Percentiles rank a stretch among this genome's conserved stretches.
These are phyloP conservation scores for Aphanomyces stellatus DNA, from an alignment of 352 stramenopile genomes.

Conservation along the genomic window DNA sequence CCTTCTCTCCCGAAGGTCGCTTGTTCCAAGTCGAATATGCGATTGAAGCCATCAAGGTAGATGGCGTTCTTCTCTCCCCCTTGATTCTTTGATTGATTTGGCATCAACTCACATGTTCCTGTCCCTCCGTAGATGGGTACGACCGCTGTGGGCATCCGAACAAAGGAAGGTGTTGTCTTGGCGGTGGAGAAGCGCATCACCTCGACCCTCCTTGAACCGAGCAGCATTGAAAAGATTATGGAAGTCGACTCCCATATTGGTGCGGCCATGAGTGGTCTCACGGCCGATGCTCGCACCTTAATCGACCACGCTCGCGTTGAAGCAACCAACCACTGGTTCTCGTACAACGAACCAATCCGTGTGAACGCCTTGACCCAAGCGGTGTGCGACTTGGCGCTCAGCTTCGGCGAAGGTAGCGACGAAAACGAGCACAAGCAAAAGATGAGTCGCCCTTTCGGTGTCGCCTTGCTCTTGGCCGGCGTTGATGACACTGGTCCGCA, in stretches of 20 bases:
- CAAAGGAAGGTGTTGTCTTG: conserved; percentile 95
- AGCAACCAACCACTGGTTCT: conserved; percentile 98
- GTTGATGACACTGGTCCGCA: conserved; percentile 91
- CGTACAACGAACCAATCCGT: conserved; percentile 96
- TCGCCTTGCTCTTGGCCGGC: conserved; percentile 96
- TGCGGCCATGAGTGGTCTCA: conserved; percentile 97
- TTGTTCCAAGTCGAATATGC: conserved; percentile 99
- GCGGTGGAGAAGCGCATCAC: conserved; percentile 98
- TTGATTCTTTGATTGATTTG: conserved; percentile 1
- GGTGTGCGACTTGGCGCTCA: conserved; percentile 97
- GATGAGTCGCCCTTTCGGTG: conserved; percentile 98
- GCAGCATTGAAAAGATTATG: conserved; percentile 99
- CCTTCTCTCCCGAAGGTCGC: conserved; percentile 98
- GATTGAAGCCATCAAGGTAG: conserved; percentile 96
- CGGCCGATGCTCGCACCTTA: conserved; percentile 96
- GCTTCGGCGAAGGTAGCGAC: conserved; percentile 88
- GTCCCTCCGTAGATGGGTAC: conserved; percentile 84
- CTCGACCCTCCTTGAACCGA: conserved; percentile 92
- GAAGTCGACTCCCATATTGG: conserved; percentile 98
- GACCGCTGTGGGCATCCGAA: conserved; percentile 97
- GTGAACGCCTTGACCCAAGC: conserved; percentile 97
- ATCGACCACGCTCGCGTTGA: conserved; percentile 99
- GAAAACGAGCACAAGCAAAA: conserved; percentile 95
- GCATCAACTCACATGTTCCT: background rate
- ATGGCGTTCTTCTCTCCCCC: conserved; percentile 6